phyloP scores from a whole-genome alignment of 1,284 basidiomycete genomes.

The Sporisorium iseilematis-ciliati region DNA sequence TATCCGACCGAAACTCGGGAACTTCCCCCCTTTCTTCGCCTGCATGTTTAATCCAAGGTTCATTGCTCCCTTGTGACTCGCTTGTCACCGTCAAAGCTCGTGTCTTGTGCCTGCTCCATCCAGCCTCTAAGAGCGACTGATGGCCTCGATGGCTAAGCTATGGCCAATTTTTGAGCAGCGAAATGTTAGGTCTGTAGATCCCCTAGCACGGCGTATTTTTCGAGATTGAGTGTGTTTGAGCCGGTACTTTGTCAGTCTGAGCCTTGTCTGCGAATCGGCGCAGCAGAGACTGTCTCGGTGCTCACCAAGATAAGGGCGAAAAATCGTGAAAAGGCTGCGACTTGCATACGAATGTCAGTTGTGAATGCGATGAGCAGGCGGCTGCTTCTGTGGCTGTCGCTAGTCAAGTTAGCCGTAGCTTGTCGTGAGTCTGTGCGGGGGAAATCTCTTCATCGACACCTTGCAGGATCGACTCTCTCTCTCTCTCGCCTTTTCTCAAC shows the following conservation, averaged over 20 bases:
- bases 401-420: no score
- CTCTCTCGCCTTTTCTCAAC: not conserved
- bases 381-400: not conserved
- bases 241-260: not conserved
- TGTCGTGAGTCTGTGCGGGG: conserved; percentile 7
- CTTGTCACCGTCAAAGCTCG: no score
- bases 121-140: no score
- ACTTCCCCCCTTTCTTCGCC: not conserved
- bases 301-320: not conserved
- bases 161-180: no score
- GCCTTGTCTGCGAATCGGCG: not conserved
- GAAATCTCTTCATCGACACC: not conserved
- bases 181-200: no score
- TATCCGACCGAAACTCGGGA: not conserved
- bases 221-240: not conserved
- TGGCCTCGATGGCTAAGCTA: no score
- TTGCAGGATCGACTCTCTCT: no score
- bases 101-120: no score
- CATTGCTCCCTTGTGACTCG: no score
- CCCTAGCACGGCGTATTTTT: not conserved
- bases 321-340: conserved; percentile 2
- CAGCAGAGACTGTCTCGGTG: conserved; percentile 5
- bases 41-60: no score
- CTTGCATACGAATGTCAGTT: conserved; percentile 23
- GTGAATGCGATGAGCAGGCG: not conserved